A percentile compares a stretch with the other conserved stretches of the same genome.
phyloP scores from a whole-genome alignment of 495 filamentous ascomycete genomes.

The Penicillium maclennaniae region DNA sequence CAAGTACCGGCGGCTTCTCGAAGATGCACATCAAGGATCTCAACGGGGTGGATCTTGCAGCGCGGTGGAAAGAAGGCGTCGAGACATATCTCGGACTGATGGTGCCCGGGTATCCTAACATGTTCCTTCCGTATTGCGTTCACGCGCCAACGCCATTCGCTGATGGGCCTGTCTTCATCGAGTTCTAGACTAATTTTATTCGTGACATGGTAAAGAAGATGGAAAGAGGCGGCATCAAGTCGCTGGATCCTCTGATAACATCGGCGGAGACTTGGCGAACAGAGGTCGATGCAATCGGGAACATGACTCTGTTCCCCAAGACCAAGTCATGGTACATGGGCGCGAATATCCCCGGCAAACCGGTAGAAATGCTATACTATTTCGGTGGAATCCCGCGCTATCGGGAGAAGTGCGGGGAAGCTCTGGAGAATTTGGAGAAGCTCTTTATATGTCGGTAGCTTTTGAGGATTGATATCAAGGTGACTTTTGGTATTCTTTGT shows the following conservation, averaged over 20 bases:
- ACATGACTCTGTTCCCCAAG: slow-evolving; percentile 43
- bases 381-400: slow-evolving; percentile 23
- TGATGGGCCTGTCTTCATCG: slow-evolving; percentile 48
- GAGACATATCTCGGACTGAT: slow-evolving; percentile 48
- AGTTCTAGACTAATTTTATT: slow-evolving; percentile 48
- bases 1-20: slow-evolving; percentile 44
- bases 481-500: not conserved
- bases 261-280: slow-evolving; percentile 45
- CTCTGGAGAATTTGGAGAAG: slow-evolving; percentile 1
- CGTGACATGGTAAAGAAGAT: slow-evolving; percentile 42
- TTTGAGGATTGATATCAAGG: not conserved
- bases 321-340: slow-evolving; percentile 35
- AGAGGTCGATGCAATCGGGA: slow-evolving; percentile 31
- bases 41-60: slow-evolving; percentile 33
- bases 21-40: slow-evolving; percentile 43
- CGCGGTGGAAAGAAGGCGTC: slow-evolving; percentile 45
- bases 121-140: slow-evolving; percentile 48
- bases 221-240: slow-evolving; percentile 35
- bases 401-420: slow-evolving; percentile 5
- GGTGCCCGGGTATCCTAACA: slow-evolving; percentile 48
- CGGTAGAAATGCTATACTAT: slow-evolving; percentile 40
- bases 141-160: slow-evolving; percentile 47
- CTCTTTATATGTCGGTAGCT: not conserved
- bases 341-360: slow-evolving; percentile 46
- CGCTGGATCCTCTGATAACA: slow-evolving; percentile 38